Base-by-base conservation (phyloP, 2,329 filamentous ascomycete genomes). In the Trichoderma hamatum region DNA sequence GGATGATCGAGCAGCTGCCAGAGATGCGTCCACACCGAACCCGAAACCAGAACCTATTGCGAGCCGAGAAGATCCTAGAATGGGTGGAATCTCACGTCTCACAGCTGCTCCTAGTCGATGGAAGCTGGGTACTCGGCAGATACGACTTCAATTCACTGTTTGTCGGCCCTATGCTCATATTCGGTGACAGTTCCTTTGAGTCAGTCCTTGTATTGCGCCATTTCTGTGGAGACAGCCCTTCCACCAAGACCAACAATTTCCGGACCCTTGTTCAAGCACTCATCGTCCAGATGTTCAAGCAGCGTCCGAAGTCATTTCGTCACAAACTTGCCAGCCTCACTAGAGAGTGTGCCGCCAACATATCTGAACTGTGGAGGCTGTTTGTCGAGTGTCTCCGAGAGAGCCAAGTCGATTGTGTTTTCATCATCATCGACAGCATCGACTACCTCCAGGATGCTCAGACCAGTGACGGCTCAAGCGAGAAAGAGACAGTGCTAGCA, bases 381-480 rank as follows among this genome's bases (percentile, higher is more conserved):
- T 43, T 43, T 9, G 16, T 43, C 16, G 16, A n/a, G 16, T 43
- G 16, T 7, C 39, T 43, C 36, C 36, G 36, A 43, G 36, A 43
- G 5, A 43, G 36, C 16, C 16, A n/a, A 43, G 39, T 43, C 16
- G 39, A 43, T 43, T 43, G 39, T 19, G 39, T 43, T 43, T 43
- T 43, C 39, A 43, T 43, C 39, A 43, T 43, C 39, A 43, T n/a
- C 39, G 39, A 43, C 39, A 43, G 39, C 39, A n/a, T 43, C 16
- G 39, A 43, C 39, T 43, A 43, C 16, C 39, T 43, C 11, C 39
- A 43, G 16, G 39, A 43, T n/a, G 39, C 39, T 16, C 39, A 43
- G 5, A 16, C 39, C 39, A 43, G 39, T n/a, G 39, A 43, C 3
- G 39, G 39, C 39, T 43, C 39, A 19, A 24, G 49, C 84, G 73